A percentile compares a stretch with the other conserved stretches of the same genome.
phyloP scores from a whole-genome alignment of 2,329 filamentous ascomycete species.

The Onygena corvina region DNA sequence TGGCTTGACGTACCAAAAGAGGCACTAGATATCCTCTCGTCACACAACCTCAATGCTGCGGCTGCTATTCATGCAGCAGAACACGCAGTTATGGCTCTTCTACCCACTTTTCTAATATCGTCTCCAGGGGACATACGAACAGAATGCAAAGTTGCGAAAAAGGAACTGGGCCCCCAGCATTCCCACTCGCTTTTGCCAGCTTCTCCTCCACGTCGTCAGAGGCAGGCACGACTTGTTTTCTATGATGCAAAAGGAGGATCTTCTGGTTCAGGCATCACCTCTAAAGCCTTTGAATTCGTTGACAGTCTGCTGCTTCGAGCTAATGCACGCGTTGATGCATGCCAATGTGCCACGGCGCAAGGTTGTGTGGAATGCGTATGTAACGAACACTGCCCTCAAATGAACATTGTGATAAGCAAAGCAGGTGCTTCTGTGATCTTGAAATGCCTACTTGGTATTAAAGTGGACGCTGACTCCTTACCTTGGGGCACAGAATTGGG shows the following conservation, averaged over 20 bases:
- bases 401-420: slow-evolving; percentile 89
- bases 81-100: slow-evolving; percentile 72
- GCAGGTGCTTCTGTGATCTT: slow-evolving; percentile 73
- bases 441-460: slow-evolving; percentile 58
- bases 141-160: slow-evolving; percentile 79
- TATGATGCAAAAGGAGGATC: slow-evolving; percentile 90
- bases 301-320: slow-evolving; percentile 67
- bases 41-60: slow-evolving; percentile 62
- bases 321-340: slow-evolving; percentile 61
- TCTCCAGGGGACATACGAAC: slow-evolving; percentile 86
- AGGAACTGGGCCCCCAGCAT: slow-evolving; percentile 52
- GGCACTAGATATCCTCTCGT: slow-evolving; percentile 67
- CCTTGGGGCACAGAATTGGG: slow-evolving; percentile 79
- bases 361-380: slow-evolving; percentile 88
- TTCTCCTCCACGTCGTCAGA: slow-evolving; percentile 48
- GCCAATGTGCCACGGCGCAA: slow-evolving; percentile 51
- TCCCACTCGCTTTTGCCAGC: slow-evolving; percentile 21
- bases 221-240: slow-evolving; percentile 79
- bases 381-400: slow-evolving; percentile 69
- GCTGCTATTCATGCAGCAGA: slow-evolving; percentile 91
- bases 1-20: slow-evolving; percentile 82
- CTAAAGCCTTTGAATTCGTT: slow-evolving; percentile 87
- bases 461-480: slow-evolving; percentile 71
- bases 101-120: slow-evolving; percentile 83
- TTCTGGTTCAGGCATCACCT: slow-evolving; percentile 71